Percentiles rank a stretch among this genome's conserved stretches.
Conservation (phyloP, 2,329 filamentous ascomycete genomes). For the Fusarium pseudocircinatum region DNA sequence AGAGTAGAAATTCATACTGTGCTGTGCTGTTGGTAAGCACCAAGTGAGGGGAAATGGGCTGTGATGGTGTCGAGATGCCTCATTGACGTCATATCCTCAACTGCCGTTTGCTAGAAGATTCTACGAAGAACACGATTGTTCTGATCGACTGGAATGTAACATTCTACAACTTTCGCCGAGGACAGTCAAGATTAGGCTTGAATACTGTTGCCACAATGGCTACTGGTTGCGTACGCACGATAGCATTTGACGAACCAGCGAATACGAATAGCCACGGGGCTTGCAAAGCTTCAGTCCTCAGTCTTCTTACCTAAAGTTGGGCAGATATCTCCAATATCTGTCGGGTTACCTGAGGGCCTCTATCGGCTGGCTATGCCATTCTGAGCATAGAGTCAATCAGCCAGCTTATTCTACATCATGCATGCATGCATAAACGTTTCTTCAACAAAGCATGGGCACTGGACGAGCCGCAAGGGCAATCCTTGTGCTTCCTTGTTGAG, state of each 20-base stretch:
- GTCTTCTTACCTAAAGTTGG: neutral
- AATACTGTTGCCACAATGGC: neutral
- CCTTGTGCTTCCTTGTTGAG: neutral
- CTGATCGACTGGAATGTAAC: neutral
- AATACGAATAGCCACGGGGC: neutral
- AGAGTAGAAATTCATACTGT: constrained; percentile 1
- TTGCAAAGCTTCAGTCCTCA: neutral
- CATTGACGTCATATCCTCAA: constrained; percentile 38
- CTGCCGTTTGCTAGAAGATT: constrained; percentile 15
- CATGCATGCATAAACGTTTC: neutral
- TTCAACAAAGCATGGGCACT: neutral
- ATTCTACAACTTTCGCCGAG: neutral
- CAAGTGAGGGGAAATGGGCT: constrained; percentile 13
- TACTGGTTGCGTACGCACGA: neutral
- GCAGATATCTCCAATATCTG: neutral
- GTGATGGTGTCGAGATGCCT: constrained; percentile 28
- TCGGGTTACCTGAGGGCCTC: neutral
- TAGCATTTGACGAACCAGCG: neutral
- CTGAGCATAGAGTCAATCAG: neutral
- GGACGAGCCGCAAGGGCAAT: neutral
- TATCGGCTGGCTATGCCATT: neutral
- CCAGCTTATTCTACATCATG: neutral
- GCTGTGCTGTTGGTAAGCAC: neutral
- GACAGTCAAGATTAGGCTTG: neutral
- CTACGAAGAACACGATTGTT: neutral